Percentiles rank a stretch among this genome's conserved stretches.
Conservation (phyloP, 768 basidiomycete genomes). For the Boletus pseudo-olivaceus region DNA sequence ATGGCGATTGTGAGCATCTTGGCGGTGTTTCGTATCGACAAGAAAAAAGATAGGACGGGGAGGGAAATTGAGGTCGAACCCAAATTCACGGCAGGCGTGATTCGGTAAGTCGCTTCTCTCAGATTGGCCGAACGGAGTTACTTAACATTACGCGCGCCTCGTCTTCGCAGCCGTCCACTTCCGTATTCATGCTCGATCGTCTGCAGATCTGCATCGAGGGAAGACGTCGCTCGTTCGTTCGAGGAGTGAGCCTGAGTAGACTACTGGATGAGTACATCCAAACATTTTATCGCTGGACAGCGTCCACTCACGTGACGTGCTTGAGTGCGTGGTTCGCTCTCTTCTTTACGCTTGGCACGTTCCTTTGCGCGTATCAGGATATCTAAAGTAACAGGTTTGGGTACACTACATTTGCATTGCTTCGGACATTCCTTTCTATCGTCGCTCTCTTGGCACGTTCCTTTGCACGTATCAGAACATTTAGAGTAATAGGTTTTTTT, state of each 20-base stretch:
- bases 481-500: too few relatives aligned
- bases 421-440: too few relatives aligned
- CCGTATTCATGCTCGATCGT: constrained; percentile 30
- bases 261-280: not conserved
- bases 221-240: constrained; percentile 15
- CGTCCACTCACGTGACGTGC: too few relatives aligned
- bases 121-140: constrained; percentile 7
- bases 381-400: too few relatives aligned
- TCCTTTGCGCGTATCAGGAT: too few relatives aligned
- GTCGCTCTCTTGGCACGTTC: too few relatives aligned
- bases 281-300: too few relatives aligned
- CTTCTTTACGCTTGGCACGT: too few relatives aligned
- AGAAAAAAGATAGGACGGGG: constrained; percentile 23
- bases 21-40: constrained; percentile 21
- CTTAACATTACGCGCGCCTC: not conserved
- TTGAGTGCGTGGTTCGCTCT: too few relatives aligned
- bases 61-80: constrained; percentile 24
- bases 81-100: constrained; percentile 31
- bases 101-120: constrained; percentile 25
- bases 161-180: constrained; percentile 26
- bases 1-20: constrained; percentile 29
- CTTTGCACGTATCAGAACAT: too few relatives aligned
- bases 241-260: constrained; percentile 14
- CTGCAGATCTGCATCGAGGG: constrained; percentile 26
- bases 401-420: too few relatives aligned